phyloP scores from a whole-genome alignment of 2,329 filamentous ascomycete genomes.

The Penicillium occitanis region DNA sequence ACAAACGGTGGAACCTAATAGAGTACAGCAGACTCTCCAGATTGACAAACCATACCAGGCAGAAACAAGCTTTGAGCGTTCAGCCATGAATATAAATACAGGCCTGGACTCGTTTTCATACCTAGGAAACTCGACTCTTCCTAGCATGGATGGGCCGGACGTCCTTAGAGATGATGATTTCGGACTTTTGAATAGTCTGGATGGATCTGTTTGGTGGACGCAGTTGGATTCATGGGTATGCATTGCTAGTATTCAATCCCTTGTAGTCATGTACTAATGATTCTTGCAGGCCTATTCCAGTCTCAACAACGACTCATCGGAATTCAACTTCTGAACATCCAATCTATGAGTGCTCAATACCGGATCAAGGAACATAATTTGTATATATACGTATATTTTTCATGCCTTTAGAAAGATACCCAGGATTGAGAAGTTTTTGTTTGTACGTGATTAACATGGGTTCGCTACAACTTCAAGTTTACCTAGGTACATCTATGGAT shows the following conservation, averaged over 20 bases:
- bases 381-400: neutral
- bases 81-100: conserved; percentile 2
- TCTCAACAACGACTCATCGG: conserved; percentile 33
- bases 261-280: conserved; percentile 13
- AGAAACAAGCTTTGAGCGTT: conserved; percentile 3
- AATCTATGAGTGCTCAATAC: neutral
- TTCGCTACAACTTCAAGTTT: too few relatives aligned
- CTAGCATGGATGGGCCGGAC: conserved; percentile 25
- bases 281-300: conserved; percentile 35
- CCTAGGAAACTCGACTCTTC: conserved; percentile 25
- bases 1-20: neutral
- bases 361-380: neutral
- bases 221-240: conserved; percentile 42
- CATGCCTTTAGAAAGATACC: neutral
- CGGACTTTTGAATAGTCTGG: conserved; percentile 35
- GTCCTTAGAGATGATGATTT: conserved; percentile 28
- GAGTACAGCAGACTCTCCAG: neutral
- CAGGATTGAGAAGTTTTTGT: neutral
- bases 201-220: conserved; percentile 42
- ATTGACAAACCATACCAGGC: neutral
- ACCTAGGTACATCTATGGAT: too few relatives aligned
- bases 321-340: conserved; percentile 26
- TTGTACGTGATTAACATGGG: too few relatives aligned
- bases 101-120: conserved; percentile 16
- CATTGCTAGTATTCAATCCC: neutral